A percentile compares a stretch with the other conserved stretches of the same genome.
Evolutionary conservation across 495 filamentous ascomycete genomes (phyloP).

Genomic region (Aspergillus bertholletiae): DNA sequence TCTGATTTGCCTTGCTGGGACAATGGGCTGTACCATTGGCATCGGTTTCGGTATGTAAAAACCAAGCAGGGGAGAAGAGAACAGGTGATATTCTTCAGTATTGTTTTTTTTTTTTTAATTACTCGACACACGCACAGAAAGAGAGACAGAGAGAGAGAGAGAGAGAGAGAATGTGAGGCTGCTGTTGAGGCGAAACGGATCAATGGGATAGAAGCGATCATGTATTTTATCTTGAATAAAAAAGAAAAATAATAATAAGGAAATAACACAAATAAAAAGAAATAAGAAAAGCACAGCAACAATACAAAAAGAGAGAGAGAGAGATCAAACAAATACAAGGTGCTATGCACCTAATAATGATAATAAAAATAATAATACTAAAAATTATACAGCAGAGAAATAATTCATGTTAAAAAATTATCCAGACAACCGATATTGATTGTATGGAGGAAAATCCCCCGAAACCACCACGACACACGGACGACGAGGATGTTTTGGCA

Average conservation of each 20-base stretch:
- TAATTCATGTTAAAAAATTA: not conserved
- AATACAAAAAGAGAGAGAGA: not conserved
- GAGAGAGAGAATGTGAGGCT: not conserved
- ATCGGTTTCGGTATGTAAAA: not conserved
- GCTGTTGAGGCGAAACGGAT: too few species aligned
- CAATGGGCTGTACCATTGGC: slow-evolving; percentile 1
- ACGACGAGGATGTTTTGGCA: too few species aligned
- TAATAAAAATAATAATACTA: too few species aligned
- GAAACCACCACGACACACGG: not conserved
- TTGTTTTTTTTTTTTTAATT: too few species aligned
- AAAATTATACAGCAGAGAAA: too few species aligned
- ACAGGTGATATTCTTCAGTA: not conserved
- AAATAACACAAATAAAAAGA: not conserved
- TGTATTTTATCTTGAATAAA: too few species aligned
- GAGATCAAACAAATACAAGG: not conserved
- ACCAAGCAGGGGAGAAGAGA: not conserved
- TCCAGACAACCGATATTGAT: not conserved
- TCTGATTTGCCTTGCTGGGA: slow-evolving; percentile 1
- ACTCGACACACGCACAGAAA: too few species aligned
- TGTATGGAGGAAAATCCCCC: not conserved
- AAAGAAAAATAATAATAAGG: not conserved
- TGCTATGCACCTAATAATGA: not conserved
- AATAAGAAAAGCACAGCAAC: too few species aligned
- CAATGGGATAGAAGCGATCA: too few species aligned
- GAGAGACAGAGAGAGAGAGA: not conserved